Conservation (phyloP, 257 asterid species). For the Petunia axillaris region DNA sequence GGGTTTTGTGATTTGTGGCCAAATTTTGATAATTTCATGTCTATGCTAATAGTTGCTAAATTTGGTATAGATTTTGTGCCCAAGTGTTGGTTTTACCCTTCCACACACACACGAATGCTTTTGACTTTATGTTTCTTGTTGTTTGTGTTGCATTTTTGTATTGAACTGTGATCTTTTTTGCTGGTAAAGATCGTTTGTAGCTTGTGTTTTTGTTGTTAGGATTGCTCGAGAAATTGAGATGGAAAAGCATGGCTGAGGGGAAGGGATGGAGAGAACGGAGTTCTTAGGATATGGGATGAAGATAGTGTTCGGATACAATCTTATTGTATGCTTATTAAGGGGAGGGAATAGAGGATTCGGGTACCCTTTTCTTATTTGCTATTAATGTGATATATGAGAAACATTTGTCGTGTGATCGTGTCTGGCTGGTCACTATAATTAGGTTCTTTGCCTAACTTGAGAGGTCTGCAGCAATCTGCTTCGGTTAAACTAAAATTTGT, state of each 20-base stretch:
- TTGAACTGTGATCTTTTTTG: background rate
- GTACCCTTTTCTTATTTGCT: background rate
- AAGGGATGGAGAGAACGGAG: background rate
- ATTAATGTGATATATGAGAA: background rate
- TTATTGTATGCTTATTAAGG: background rate
- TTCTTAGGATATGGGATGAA: background rate
- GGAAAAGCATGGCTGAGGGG: background rate
- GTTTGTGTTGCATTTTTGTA: background rate
- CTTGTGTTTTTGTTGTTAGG: background rate
- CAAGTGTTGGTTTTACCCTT: background rate
- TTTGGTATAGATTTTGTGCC: background rate
- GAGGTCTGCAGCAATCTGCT: background rate
- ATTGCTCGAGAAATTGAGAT: constrained; percentile 9
- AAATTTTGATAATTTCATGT: background rate
- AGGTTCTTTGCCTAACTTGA: background rate
- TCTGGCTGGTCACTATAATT: background rate
- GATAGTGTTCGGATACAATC: background rate
- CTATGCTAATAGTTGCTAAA: background rate
- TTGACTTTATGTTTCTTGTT: background rate
- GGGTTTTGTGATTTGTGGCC: constrained; percentile 14
- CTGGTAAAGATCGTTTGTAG: background rate
- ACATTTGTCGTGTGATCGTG: background rate
- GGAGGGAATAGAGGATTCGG: background rate
- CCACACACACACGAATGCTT: background rate
- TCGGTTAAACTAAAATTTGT: background rate